Conservation (phyloP, 345 rosid species). For the Aquilaria malaccensis region DNA sequence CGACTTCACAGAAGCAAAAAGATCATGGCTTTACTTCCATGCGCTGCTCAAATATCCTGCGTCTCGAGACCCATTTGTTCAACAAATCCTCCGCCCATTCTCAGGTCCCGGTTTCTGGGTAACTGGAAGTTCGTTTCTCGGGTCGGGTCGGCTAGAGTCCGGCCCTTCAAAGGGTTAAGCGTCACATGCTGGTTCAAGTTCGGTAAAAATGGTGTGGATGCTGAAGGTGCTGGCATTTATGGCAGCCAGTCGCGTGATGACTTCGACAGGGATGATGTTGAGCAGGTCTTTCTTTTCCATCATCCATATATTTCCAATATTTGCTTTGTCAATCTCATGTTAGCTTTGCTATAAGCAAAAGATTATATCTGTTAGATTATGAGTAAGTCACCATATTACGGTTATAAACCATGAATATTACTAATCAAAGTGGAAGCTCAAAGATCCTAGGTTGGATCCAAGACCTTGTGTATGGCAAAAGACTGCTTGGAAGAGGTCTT, state of each 20-base stretch:
- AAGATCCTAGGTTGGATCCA: too few relatives aligned
- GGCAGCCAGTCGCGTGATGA: constrained; percentile 88
- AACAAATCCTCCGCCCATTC: constrained; percentile 8
- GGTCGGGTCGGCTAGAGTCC: constrained; percentile 32
- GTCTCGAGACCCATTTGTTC: constrained; percentile 28
- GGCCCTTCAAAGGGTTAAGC: constrained; percentile 73
- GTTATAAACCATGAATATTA: too few relatives aligned
- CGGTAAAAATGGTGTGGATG: constrained; percentile 88
- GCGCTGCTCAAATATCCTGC: constrained; percentile 24
- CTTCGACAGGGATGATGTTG: constrained; percentile 95
- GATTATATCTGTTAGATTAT: too few relatives aligned
- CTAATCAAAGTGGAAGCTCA: too few relatives aligned
- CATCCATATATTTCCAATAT: too few relatives aligned
- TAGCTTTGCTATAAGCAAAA: too few relatives aligned
- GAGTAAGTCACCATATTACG: too few relatives aligned
- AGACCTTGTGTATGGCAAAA: too few relatives aligned
- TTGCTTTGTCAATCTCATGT: too few relatives aligned
- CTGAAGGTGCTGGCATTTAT: constrained; percentile 93
- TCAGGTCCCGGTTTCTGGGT: constrained; percentile 54
- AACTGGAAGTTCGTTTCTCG: constrained; percentile 18
- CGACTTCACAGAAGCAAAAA: not conserved
- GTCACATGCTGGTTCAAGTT: constrained; percentile 78
- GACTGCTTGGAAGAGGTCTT: too few relatives aligned
- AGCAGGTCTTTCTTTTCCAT: constrained; percentile 50
- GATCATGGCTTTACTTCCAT: constrained; percentile 43